Percentiles rank a stretch among this genome's conserved stretches.
Conservation (phyloP, 164 flowering plant species). For the Vitis cinerea region DNA sequence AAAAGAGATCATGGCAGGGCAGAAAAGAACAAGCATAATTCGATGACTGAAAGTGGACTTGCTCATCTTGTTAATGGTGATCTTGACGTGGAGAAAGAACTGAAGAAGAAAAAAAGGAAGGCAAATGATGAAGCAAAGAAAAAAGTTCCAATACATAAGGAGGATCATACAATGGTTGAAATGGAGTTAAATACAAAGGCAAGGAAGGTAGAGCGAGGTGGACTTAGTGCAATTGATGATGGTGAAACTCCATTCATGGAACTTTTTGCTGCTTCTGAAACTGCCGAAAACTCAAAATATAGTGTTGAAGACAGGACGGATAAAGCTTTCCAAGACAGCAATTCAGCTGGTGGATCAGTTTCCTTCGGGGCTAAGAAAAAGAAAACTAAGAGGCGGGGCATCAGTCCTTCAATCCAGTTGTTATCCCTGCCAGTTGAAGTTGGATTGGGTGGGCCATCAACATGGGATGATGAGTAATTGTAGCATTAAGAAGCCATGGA, state of each 20-base stretch:
- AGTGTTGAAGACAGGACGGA: conserved; percentile 15
- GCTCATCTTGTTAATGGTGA: neutral
- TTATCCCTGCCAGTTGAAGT: conserved; percentile 37
- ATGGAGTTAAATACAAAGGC: conserved; percentile 16
- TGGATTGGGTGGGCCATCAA: conserved; percentile 83
- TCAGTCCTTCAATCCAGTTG: conserved; percentile 17
- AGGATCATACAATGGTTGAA: conserved; percentile 3
- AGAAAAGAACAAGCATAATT: conserved; percentile 15
- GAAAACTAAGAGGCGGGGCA: conserved; percentile 31
- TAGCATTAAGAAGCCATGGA: too few species aligned
- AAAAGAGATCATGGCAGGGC: conserved; percentile 3
- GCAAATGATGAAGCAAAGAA: conserved; percentile 12
- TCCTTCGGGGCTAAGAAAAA: conserved; percentile 40
- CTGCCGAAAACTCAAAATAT: conserved; percentile 8
- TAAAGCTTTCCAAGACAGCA: conserved; percentile 14
- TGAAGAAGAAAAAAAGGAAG: conserved; percentile 15
- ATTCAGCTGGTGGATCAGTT: conserved; percentile 28
- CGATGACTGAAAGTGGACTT: conserved; percentile 7
- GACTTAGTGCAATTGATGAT: conserved; percentile 56
- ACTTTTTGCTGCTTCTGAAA: conserved; percentile 32
- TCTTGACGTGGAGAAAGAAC: conserved; percentile 3
- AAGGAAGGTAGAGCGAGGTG: conserved; percentile 19
- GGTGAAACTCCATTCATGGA: conserved; percentile 59
- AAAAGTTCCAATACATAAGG: conserved; percentile 14
- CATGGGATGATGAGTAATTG: conserved; percentile 48